phyloP scores from a whole-genome alignment of 2,329 filamentous ascomycete genomes.

The Aspergillus phoenicis region DNA sequence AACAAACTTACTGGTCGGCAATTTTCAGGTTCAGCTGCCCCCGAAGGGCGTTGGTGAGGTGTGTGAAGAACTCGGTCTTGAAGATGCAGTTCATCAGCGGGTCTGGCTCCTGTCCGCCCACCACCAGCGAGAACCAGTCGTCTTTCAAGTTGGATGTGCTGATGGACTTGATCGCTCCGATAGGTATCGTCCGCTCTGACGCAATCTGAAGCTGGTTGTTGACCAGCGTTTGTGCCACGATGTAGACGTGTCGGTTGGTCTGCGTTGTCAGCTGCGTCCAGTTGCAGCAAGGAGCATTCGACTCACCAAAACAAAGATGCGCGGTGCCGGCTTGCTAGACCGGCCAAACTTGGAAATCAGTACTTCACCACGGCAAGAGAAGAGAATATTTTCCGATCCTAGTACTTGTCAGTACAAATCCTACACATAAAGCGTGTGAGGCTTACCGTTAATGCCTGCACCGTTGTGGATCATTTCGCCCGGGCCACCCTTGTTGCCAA shows the following conservation, averaged over 20 bases:
- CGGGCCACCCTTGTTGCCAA: conserved; percentile 76
- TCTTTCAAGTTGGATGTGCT: conserved; percentile 80
- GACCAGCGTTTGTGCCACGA: conserved; percentile 80
- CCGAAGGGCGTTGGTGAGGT: conserved; percentile 77
- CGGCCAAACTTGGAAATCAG: conserved; percentile 94
- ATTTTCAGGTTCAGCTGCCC: conserved; percentile 82
- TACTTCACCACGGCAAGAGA: conserved; percentile 88
- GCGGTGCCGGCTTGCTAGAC: conserved; percentile 88
- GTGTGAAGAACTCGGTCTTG: conserved; percentile 96
- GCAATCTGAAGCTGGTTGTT: conserved; percentile 81
- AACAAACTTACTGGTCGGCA: conserved; percentile 59
- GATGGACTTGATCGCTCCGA: conserved; percentile 87
- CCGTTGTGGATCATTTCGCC: conserved; percentile 78
- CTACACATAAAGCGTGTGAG: background rate
- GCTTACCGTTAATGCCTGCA: conserved; percentile 67
- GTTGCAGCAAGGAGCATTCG: background rate
- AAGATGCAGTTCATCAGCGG: conserved; percentile 91
- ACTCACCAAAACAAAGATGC: conserved; percentile 71
- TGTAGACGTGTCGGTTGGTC: conserved; percentile 83
- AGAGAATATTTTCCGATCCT: conserved; percentile 70
- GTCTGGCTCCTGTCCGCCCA: conserved; percentile 86
- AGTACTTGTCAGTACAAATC: conserved; percentile 1
- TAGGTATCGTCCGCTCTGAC: conserved; percentile 76
- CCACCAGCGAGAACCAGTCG: conserved; percentile 93
- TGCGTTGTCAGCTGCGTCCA: conserved; percentile 25